Base-by-base conservation (phyloP, 768 basidiomycete species). In the Tephrocybe rancida region DNA sequence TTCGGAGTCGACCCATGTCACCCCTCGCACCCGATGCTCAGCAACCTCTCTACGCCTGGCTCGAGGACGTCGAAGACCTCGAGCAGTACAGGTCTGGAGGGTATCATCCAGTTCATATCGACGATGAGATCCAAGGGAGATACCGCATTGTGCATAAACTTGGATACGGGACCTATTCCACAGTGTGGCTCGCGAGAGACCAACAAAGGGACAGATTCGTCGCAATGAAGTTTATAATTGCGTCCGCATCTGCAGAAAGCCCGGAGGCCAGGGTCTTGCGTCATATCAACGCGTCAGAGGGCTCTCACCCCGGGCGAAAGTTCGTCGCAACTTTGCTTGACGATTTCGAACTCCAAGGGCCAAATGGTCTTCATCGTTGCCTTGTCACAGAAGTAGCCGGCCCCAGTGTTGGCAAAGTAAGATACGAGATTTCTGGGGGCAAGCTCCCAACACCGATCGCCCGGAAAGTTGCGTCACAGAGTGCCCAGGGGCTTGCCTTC, bases 381-480 rank as follows among this genome's bases (percentile, higher is more conserved):
- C 87, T 93, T 81, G 85, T 90, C 16, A 85, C 87, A 62, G 89
- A 93, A 67, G 85, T 88, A 5, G 78, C 92, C 16, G 87, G 88
- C 41, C 85, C 89, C 68, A 90, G 88, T 66, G 67, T 92, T 8
- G 78, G 86, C 2, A 85, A 78, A 55, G 68, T 82, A 48, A 77
- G 79, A 65, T 66, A 74, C 57, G 74, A 76, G 54, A 71, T 75
- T 59, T 63, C 71, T 7, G 41, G 39, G 24, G 71, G 75, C 50
- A 75, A 81, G 8, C 79, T 81, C 21, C 68, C 77, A 26, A 67
- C 71, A 48, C 70, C 83, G 59, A 75, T 83, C 55, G 76, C 79
- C 64, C 79, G 80, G 53, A 78, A 26, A n/a, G 22, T 85, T 45
- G 71, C 75, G n/a, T 82, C 79, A 59, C 81, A 84, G 50, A 66